Evolutionary conservation across 257 asterid genomes (phyloP), one percentile per base, ranked within the genome.

Genomic region (Linderniella brevidens): DNA sequence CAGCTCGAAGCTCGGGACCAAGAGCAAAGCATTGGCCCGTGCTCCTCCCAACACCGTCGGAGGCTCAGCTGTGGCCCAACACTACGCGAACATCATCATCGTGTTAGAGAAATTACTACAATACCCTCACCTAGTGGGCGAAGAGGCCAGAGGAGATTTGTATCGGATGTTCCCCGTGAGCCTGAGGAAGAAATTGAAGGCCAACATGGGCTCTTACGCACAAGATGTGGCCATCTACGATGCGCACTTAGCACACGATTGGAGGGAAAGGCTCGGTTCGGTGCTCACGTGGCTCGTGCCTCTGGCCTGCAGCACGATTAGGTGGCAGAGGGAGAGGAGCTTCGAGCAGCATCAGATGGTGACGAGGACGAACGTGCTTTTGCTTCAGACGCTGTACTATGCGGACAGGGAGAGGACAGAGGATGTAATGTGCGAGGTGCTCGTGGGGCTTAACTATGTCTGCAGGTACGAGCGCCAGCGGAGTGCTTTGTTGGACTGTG

Each of bases 391-490:
- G 1, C 25, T 90, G 46, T 79, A 81, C 50, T 85, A 81, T 60
- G 93, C 94, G 4, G 93, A 90, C 50, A 63, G 79, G 42, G 77
- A 40, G 0, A 85, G 74, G 76, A 75, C 79, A 0, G 99, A 90
- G 73, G 81, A 62, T 10, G 80, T 75, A 39, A 72, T 90, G 4
- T 77, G 94, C 41, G 80, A 77, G 69, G 56, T 90, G 9, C 92
- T 90, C 11, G 80, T 81, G 0, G 96, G 96, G 13, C 58, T 90
- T 49, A 90, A 75, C 53, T 90, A 85, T 50, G 75, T 90, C 42
- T 90, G 99, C 48, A 68, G 96, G 39, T 85, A 85, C 8, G 96
- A 90, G 65, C 92, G 81, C 19, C 99, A 90, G 48, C 92, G 77
- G 58, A 85, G 77, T 56, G 96, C 99, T 16, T 62, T 90, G 32